Base-by-base conservation (phyloP, 2,329 filamentous ascomycete genomes). In the Penicillium sp. region DNA sequence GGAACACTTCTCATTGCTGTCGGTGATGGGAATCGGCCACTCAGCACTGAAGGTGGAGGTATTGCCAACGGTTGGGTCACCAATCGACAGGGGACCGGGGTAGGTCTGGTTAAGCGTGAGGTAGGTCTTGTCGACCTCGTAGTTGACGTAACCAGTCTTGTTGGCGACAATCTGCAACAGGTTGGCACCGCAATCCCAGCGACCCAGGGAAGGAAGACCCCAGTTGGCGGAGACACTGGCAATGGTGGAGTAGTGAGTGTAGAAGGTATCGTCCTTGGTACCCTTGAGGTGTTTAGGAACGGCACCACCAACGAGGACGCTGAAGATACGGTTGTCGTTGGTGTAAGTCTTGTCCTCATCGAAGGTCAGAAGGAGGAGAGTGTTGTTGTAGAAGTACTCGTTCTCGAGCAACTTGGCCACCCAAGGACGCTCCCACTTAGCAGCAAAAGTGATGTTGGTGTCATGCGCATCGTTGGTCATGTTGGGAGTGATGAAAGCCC, bases 301-400 rank as follows among this genome's bases (percentile, higher is more conserved):
- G 17, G 86, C 88, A 59, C 89, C 89, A n/a, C 91, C 91, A 1
- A 95, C 78, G 0, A 94, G 81, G 62, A 94, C 81, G 60, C 80
- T 85, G 59, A 89, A 83, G 58, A 94, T 81, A 37, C 81, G 81
- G 81, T 93, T 94, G 64, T 83, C 82, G 29, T 80, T 77, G 15
- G 80, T 76, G 74, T 92, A 91, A 10, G 84, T 86, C 66, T 89
- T 83, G 74, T 88, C 91, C 77, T 94, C 91, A 63, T 95, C 91
- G 68, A 91, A 94, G n/a, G 86, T 93, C 60, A 94, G 74, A 6
- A 93, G 78, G n/a, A 94, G 83, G 1, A 93, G 82, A 0, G 90
- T 93, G 69, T 89, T 85, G 41, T 89, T 78, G 84, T 88, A 90
- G 75, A 94, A 93, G 64, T 87, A 83, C 48, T 79, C 75, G 76